Base-by-base conservation (phyloP, 2,329 filamentous ascomycete genomes). In the Penicillium frequentans region DNA sequence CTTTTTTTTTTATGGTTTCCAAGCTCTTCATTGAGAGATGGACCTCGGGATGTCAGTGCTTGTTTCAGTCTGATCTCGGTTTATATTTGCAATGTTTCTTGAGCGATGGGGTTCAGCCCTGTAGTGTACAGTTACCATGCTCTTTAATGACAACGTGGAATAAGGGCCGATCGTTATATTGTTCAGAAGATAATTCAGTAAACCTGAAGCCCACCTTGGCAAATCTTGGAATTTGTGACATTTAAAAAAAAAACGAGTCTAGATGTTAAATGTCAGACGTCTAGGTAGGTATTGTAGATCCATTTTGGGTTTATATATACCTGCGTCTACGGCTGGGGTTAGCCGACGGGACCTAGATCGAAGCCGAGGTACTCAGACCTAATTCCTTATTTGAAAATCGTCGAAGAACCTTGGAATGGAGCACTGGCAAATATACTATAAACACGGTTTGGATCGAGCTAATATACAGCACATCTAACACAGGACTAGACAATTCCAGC, bases 401-500 rank as follows among this genome's bases (percentile, higher is more conserved):
- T 42, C 19, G 19, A 42, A 19, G 6, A 8, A n/a, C 27, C 9
- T 29, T 29, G 10, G 27, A 29, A 8, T 26, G 26, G 26, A 29
- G 16, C n/a, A 13, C n/a, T 23, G 39, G 39, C 39, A 42, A 42
- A 42, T 42, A 39, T 19, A 21, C n/a, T 49, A 48, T 48, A 26
- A 37, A 49, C 55, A 47, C 27, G 45, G 29, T 49, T 42, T 45
- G 24, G 24, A 57, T 56, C 55, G 54, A 52, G 54, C 55, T 70
- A 71, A 65, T 69, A 60, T 71, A 70, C 68, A 71, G 63, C 59
- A 66, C 58, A 62, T 69, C 68, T 68, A 71, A 45, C 16, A 47
- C n/a, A 35, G 27, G 29, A 29, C 50, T 35, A 67, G 51, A 48
- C 27, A 49, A 56, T 37, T 55, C 24, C 52, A 48, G 50, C 51